Evolutionary conservation across 805 yeast species (phyloP), one percentile per base, ranked within the genome.

Genomic region (Saturnispora bothae): DNA sequence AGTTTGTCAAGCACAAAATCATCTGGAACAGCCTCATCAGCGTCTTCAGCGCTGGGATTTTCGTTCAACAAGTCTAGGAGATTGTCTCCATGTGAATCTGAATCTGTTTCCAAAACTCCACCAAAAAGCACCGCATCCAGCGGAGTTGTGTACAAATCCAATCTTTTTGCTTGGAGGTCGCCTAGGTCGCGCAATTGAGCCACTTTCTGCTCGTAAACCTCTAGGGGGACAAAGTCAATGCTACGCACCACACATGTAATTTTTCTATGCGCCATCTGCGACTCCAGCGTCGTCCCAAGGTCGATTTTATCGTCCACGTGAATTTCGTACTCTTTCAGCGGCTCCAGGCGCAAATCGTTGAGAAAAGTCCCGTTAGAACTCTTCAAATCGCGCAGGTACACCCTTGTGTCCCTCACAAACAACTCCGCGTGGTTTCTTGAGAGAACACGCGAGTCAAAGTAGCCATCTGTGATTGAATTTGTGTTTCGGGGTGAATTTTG

Each of bases 301-400:
- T 89, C 94, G n/a, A 92, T 69, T n/a, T 73, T 66, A 58, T 92
- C 98, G 19, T 83, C 88, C n/a, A 76, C 66, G 40, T 76, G 68
- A 35, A 92, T 59, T 47, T 78, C 83, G 16, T 72, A 73, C 31
- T 75, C 80, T 37, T 67, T 68, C 28, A 76, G 83, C 13, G 69
- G 62, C 29, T 73, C 71, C 9, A 92, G 67, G 44, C 86, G 77
- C 30, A 61, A 66, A 25, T 78, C 83, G 56, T 92, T 92, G 34
- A 92, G 73, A 56, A 81, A 94, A 0, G 98, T 89, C 8, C 99
- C 99, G 59, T 92, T 92, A 18, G 95, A 82, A 2, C 94, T 81
- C 41, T 86, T 85, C 52, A 86, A 69, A 61, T 92, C 99, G 47
- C 78, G 75, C 19, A 92, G 69, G 67, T 69, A 84, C 16, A 94